Evolutionary conservation across 768 basidiomycete species (phyloP).

Genomic region (Mycena sanguinolenta): DNA sequence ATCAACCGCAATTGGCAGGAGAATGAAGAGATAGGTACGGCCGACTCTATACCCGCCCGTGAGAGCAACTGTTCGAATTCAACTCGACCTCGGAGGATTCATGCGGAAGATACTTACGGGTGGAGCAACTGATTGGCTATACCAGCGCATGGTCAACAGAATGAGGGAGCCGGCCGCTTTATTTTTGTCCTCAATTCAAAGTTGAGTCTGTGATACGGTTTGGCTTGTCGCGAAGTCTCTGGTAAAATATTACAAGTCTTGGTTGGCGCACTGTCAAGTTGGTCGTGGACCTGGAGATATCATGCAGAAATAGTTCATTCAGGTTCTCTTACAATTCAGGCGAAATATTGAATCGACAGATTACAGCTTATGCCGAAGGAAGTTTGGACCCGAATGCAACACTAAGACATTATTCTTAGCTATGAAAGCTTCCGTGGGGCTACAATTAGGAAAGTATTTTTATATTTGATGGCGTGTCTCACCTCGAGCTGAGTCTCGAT

Average conservation of each 20-base stretch:
- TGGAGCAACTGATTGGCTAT: background rate
- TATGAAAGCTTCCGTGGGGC: background rate
- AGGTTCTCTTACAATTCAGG: too few species aligned
- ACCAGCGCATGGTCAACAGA: too few species aligned
- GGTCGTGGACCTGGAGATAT: too few species aligned
- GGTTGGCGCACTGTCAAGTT: too few species aligned
- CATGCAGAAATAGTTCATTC: too few species aligned
- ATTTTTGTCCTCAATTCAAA: too few species aligned
- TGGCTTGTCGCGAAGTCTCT: too few species aligned
- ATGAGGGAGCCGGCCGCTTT: too few species aligned
- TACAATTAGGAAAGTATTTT: background rate
- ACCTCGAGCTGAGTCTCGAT: background rate
- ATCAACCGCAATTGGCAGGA: background rate
- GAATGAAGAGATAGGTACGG: slow-evolving; percentile 6
- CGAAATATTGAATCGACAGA: background rate
- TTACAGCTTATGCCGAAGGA: background rate
- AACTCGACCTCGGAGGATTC: background rate
- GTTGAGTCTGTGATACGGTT: too few species aligned
- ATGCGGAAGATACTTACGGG: background rate
- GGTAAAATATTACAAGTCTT: too few species aligned
- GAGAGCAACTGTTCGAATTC: background rate
- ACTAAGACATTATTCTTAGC: background rate
- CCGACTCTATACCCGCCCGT: slow-evolving; percentile 3
- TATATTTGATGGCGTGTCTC: too few species aligned
- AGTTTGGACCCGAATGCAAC: background rate